phyloP scores from a whole-genome alignment of 2,329 filamentous ascomycete genomes.

The Fusarium sp. region DNA sequence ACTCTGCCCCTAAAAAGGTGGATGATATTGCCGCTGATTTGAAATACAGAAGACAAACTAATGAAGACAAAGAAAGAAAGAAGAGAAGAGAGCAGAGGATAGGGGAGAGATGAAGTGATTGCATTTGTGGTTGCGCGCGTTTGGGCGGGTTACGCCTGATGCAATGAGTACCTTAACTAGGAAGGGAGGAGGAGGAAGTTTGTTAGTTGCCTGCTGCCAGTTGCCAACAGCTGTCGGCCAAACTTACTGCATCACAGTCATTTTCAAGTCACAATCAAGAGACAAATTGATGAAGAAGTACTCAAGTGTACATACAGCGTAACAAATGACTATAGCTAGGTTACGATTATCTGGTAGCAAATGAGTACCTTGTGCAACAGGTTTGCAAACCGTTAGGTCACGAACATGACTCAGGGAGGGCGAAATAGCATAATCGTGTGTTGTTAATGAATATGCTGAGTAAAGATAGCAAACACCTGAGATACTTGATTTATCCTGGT shows the following conservation, averaged over 20 bases:
- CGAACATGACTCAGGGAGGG: neutral
- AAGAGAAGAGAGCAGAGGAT: constrained; percentile 1
- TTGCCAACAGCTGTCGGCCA: constrained; percentile 30
- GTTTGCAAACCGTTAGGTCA: constrained; percentile 2
- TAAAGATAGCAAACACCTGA: too few relatives aligned
- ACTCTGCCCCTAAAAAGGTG: constrained; percentile 1
- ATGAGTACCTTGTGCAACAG: constrained; percentile 10
- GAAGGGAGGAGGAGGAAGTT: constrained; percentile 5
- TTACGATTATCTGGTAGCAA: constrained; percentile 5
- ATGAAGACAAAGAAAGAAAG: neutral
- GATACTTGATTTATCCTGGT: neutral
- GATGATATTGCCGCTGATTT: constrained; percentile 11
- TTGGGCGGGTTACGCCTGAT: constrained; percentile 17
- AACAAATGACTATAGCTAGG: constrained; percentile 6
- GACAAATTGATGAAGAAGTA: neutral
- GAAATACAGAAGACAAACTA: neutral
- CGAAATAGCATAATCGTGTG: neutral
- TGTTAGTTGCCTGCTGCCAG: constrained; percentile 28
- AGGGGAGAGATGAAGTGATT: neutral
- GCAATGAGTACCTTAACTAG: neutral
- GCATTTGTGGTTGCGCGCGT: constrained; percentile 13
- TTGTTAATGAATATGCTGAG: neutral
- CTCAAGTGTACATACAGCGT: neutral
- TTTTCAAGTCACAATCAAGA: neutral
- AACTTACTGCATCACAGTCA: constrained; percentile 16